Conservation (phyloP, 176 grass and related monocot genomes). For the Carex kokanica region DNA sequence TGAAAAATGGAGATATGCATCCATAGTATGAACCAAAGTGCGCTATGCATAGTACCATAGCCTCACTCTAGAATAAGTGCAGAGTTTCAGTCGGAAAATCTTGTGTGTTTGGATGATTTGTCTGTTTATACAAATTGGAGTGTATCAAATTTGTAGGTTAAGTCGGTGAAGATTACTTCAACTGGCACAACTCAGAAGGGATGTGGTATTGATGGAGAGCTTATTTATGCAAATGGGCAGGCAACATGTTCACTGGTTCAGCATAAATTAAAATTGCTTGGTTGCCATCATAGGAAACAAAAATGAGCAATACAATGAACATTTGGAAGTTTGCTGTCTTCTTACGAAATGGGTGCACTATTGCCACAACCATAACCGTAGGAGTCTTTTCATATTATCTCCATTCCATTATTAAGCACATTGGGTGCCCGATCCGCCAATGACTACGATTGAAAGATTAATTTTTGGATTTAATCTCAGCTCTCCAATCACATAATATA, state of each 20-base stretch:
- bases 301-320: slow-evolving; percentile 7
- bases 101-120: slow-evolving; percentile 10
- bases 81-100: neutral
- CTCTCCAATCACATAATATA: too few species aligned
- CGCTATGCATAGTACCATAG: too few species aligned
- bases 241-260: slow-evolving; percentile 64
- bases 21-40: too few species aligned
- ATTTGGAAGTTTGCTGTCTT: neutral
- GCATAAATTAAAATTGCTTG: slow-evolving; percentile 59
- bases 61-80: neutral
- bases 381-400: neutral
- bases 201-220: slow-evolving; percentile 79
- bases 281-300: slow-evolving; percentile 27
- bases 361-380: neutral
- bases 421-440: too few species aligned
- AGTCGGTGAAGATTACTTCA: slow-evolving; percentile 60
- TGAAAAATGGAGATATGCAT: too few species aligned
- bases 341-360: neutral
- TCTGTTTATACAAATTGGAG: neutral
- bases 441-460: too few species aligned
- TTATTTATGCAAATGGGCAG: slow-evolving; percentile 47
- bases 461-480: too few species aligned
- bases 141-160: slow-evolving; percentile 54
- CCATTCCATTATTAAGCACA: too few species aligned
- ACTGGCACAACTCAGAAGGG: slow-evolving; percentile 55